Conservation (phyloP, 768 basidiomycete genomes). For the Lactarius vividus region DNA sequence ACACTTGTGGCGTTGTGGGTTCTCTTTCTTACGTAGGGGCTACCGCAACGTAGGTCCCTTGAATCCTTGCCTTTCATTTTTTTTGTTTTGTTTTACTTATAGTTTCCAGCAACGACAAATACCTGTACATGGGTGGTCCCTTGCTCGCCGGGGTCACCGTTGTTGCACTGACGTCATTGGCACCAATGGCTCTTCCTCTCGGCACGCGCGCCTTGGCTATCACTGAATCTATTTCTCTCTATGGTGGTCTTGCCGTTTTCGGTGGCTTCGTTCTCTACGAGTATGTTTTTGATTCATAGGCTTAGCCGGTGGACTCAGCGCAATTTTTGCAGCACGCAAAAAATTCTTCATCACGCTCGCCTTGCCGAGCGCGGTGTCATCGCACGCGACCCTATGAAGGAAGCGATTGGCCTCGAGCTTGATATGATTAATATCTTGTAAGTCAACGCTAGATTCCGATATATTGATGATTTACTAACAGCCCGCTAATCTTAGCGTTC, state of each 20-base stretch:
- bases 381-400: conserved; percentile 70
- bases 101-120: conserved; percentile 62
- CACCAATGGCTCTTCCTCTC: conserved; percentile 86
- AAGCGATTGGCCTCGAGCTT: conserved; percentile 74
- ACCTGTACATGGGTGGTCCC: conserved; percentile 82
- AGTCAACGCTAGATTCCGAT: conserved; percentile 30
- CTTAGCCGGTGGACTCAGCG: background rate
- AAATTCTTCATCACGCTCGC: conserved; percentile 74
- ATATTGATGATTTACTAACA: conserved; percentile 23
- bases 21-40: conserved; percentile 85
- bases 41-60: conserved; percentile 63
- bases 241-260: conserved; percentile 88
- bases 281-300: conserved; percentile 40
- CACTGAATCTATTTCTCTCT: conserved; percentile 74
- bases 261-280: conserved; percentile 85
- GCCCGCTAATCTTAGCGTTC: conserved; percentile 48
- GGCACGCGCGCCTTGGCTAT: conserved; percentile 74
- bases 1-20: conserved; percentile 85
- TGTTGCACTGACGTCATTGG: conserved; percentile 81
- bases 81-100: conserved; percentile 3
- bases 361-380: conserved; percentile 66
- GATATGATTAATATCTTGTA: conserved; percentile 92
- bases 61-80: background rate
- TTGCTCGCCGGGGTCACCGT: conserved; percentile 87
- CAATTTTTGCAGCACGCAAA: conserved; percentile 62